Evolutionary conservation across 257 asterid species (phyloP).

Genomic region (Cruciata laevipes): DNA sequence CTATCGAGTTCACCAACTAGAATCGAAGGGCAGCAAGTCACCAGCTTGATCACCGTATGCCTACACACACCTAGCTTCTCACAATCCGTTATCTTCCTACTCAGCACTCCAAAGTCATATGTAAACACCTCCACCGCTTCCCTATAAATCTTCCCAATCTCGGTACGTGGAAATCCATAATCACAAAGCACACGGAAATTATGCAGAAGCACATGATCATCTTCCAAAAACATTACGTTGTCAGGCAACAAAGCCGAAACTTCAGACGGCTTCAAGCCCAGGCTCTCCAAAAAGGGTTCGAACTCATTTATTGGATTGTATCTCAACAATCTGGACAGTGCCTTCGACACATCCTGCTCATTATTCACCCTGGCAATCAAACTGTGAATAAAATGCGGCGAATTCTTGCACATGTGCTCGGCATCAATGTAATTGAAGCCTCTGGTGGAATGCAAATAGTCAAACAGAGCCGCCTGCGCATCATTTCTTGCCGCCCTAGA

Average conservation of each 20-base stretch:
- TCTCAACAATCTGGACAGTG: slow-evolving; percentile 52
- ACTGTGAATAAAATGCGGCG: slow-evolving; percentile 52
- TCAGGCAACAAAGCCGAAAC: slow-evolving; percentile 51
- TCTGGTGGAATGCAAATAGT: slow-evolving; percentile 75
- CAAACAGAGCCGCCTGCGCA: slow-evolving; percentile 75
- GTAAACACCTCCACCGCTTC: slow-evolving; percentile 54
- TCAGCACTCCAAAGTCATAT: slow-evolving; percentile 40
- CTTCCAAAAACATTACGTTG: slow-evolving; percentile 52
- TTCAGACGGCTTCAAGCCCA: slow-evolving; percentile 61
- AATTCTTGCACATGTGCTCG: slow-evolving; percentile 80
- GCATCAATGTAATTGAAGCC: slow-evolving; percentile 69
- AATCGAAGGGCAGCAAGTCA: slow-evolving; percentile 56
- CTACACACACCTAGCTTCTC: slow-evolving; percentile 61
- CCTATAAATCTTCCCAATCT: slow-evolving; percentile 69
- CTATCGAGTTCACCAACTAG: slow-evolving; percentile 45
- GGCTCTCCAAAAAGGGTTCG: slow-evolving; percentile 86
- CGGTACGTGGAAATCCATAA: slow-evolving; percentile 67
- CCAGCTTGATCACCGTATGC: slow-evolving; percentile 54
- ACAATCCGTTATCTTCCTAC: slow-evolving; percentile 44
- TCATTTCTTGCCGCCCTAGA: slow-evolving; percentile 37
- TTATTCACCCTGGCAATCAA: slow-evolving; percentile 42
- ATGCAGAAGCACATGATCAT: slow-evolving; percentile 53
- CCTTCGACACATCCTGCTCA: slow-evolving; percentile 53
- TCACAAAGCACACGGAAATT: slow-evolving; percentile 61
- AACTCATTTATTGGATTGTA: slow-evolving; percentile 85